phyloP scores from a whole-genome alignment of 2,329 filamentous ascomycete genomes.

The Fusarium graminum region DNA sequence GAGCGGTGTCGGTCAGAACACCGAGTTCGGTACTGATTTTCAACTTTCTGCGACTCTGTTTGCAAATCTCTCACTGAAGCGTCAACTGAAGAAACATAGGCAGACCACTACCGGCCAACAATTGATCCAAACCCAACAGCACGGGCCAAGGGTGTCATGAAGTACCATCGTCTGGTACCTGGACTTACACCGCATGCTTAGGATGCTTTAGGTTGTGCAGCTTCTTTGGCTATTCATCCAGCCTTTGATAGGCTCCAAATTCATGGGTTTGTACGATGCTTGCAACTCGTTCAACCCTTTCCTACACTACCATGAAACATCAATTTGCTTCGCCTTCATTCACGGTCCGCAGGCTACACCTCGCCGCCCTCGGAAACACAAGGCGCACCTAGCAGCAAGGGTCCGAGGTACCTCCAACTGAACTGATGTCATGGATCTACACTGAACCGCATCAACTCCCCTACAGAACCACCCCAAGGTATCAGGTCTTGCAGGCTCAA shows the following conservation, averaged over 20 bases:
- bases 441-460: conserved; percentile 36
- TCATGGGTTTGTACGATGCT: conserved; percentile 6
- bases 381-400: conserved; percentile 35
- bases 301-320: conserved; percentile 10
- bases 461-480: conserved; percentile 8
- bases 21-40: conserved; percentile 40
- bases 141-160: conserved; percentile 22
- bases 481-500: conserved; percentile 21
- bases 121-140: conserved; percentile 24
- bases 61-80: conserved; percentile 37
- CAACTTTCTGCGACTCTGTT: conserved; percentile 20
- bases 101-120: conserved; percentile 21
- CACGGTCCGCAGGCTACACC: conserved; percentile 26
- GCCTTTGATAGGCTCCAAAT: conserved; percentile 9
- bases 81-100: conserved; percentile 26
- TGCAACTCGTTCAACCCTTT: conserved; percentile 1
- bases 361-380: conserved; percentile 32
- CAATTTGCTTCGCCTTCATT: conserved; percentile 10
- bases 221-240: conserved; percentile 5
- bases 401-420: conserved; percentile 37
- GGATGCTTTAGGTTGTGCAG: conserved; percentile 17
- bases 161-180: conserved; percentile 9
- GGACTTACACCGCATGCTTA: conserved; percentile 29
- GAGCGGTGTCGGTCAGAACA: conserved; percentile 39
- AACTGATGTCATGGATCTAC: conserved; percentile 55